Percentiles rank a stretch among this genome's conserved stretches.
These are phyloP conservation scores for Mycena galopus DNA, from an alignment of 768 basidiomycete species.

Conservation along the genomic window DNA sequence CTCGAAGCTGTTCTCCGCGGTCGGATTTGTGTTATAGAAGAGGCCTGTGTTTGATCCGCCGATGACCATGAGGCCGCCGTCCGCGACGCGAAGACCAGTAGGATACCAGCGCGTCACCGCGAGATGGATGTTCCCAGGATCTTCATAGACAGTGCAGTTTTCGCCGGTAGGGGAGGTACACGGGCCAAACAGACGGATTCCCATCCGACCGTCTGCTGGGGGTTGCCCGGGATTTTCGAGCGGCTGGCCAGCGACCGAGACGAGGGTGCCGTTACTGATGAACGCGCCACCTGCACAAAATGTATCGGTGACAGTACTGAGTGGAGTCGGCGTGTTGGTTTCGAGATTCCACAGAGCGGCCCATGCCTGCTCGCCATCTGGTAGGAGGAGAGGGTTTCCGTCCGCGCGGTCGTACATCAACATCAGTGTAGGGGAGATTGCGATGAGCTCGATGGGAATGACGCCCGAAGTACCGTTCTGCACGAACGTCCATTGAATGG, in stretches of 20 bases:
- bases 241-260: slow-evolving; percentile 32
- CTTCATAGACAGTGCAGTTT: slow-evolving; percentile 41
- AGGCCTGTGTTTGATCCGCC: slow-evolving; percentile 53
- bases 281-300: slow-evolving; percentile 41
- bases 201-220: slow-evolving; percentile 36
- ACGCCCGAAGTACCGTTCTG: slow-evolving; percentile 39
- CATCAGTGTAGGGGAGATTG: slow-evolving; percentile 38
- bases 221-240: slow-evolving; percentile 21
- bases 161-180: slow-evolving; percentile 38
- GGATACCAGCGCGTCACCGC: slow-evolving; percentile 42
- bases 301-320: slow-evolving; percentile 27
- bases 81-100: slow-evolving; percentile 36
- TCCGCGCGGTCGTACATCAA: slow-evolving; percentile 39
- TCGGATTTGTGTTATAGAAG: slow-evolving; percentile 33
- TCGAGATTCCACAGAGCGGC: slow-evolving; percentile 39
- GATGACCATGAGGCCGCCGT: slow-evolving; percentile 41
- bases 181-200: slow-evolving; percentile 42
- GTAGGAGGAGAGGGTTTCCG: slow-evolving; percentile 37
- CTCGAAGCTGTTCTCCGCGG: slow-evolving; percentile 34
- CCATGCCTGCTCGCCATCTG: slow-evolving; percentile 37
- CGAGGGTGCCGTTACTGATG: slow-evolving; percentile 39
- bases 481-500: slow-evolving; percentile 26
- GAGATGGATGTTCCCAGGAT: slow-evolving; percentile 38
- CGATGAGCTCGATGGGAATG: slow-evolving; percentile 37
- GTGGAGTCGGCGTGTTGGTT: slow-evolving; percentile 35